phyloP scores from a whole-genome alignment of 148 eudicot species.

The Chenopodium quinoa region DNA sequence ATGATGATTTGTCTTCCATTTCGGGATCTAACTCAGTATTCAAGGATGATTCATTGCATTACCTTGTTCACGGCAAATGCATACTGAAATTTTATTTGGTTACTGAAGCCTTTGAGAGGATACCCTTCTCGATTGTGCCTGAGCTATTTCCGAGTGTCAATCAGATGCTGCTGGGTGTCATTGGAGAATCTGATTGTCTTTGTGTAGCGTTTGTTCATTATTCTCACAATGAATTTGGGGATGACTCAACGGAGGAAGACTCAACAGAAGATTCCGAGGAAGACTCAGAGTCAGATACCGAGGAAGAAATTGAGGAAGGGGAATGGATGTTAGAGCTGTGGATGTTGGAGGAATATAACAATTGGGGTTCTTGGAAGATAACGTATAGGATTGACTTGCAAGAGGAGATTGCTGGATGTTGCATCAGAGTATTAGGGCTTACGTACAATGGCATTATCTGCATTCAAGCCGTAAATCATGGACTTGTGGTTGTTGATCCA shows the following conservation, averaged over 20 bases:
- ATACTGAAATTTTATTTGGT: constrained; percentile 2
- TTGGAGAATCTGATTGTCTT: neutral
- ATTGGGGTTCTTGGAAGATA: constrained; percentile 12
- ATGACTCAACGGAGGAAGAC: too few species aligned
- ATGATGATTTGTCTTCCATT: too few species aligned
- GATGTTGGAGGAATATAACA: neutral
- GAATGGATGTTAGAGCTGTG: constrained; percentile 8
- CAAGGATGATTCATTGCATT: constrained; percentile 1
- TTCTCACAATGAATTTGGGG: too few species aligned
- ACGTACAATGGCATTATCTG: neutral
- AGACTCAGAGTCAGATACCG: too few species aligned
- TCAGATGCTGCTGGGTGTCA: neutral
- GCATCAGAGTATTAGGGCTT: neutral
- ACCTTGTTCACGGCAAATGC: neutral
- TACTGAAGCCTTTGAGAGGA: neutral
- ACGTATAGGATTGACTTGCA: too few species aligned
- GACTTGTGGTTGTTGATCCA: neutral
- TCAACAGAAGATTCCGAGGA: too few species aligned
- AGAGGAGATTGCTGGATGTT: too few species aligned
- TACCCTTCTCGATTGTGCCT: neutral
- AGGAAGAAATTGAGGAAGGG: too few species aligned
- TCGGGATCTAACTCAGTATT: neutral
- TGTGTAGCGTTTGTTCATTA: neutral
- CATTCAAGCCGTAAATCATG: neutral
- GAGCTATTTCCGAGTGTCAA: neutral